These are phyloP conservation scores for Tetrastigma voinierianum DNA, from an alignment of 164 flowering plant species.

Conservation along the genomic window DNA sequence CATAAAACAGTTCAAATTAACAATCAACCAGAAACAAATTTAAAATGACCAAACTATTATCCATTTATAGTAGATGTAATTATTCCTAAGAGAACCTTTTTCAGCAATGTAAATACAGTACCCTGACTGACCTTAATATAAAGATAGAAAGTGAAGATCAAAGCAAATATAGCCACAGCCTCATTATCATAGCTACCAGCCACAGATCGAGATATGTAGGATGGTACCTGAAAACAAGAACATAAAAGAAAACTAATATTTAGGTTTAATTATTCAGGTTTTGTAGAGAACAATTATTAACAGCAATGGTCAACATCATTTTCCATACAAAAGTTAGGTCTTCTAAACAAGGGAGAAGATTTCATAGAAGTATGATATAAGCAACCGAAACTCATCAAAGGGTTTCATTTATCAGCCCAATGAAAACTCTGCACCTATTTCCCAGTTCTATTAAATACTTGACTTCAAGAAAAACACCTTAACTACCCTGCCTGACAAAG, in stretches of 20 bases:
- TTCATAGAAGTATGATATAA: too few relatives aligned
- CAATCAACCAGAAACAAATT: neutral
- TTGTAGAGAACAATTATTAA: neutral
- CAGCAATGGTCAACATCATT: too few relatives aligned
- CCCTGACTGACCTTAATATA: constrained; percentile 69
- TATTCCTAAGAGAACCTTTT: constrained; percentile 5
- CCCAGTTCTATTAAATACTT: too few relatives aligned
- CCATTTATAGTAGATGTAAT: neutral
- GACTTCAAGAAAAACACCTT: too few relatives aligned
- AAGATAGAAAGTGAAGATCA: constrained; percentile 94
- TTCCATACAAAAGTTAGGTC: neutral
- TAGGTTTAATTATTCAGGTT: neutral
- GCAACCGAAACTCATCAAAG: too few relatives aligned
- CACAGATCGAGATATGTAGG: constrained; percentile 96
- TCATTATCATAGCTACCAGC: constrained; percentile 99
- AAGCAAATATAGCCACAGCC: constrained; percentile 99
- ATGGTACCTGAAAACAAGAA: constrained; percentile 74
- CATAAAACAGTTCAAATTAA: neutral
- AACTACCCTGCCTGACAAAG: too few relatives aligned
- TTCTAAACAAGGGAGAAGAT: neutral
- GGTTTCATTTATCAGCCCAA: too few relatives aligned
- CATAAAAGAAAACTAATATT: neutral
- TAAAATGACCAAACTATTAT: neutral
- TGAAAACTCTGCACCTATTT: too few relatives aligned
- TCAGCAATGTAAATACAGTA: neutral